These are phyloP conservation scores for Seminavis robusta DNA, from an alignment of 108 stramenopile genomes.

Conservation along the genomic window DNA sequence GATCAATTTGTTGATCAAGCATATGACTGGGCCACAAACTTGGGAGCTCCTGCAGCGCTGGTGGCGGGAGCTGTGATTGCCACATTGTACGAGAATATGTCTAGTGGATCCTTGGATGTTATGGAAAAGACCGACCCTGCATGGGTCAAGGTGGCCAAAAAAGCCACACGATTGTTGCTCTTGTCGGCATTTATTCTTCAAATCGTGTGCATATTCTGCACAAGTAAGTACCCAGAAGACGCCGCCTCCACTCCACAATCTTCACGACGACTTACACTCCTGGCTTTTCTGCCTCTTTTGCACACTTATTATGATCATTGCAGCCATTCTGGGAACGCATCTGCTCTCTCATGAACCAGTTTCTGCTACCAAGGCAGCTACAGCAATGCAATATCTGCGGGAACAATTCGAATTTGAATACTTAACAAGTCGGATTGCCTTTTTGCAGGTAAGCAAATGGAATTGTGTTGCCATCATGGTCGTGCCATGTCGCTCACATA, in stretches of 20 bases:
- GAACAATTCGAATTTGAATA: conserved; percentile 33
- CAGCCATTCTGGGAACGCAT: no score
- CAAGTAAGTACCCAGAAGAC: no score
- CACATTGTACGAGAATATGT: conserved; percentile 12
- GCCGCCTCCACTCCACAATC: no score
- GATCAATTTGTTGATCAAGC: conserved; percentile 1
- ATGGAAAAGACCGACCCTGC: conserved; percentile 2
- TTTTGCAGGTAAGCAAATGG: no score
- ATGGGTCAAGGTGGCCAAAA: conserved; percentile 14
- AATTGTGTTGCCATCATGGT: no score
- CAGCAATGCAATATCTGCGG: conserved; percentile 5
- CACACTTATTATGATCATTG: no score
- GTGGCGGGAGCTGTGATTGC: conserved; percentile 42
- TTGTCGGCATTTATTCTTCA: conserved; percentile 21
- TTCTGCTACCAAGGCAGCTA: conserved; percentile 2
- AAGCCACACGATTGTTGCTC: conserved; percentile 12
- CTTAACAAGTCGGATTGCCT: conserved; percentile 18
- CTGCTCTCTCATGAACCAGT: background rate
- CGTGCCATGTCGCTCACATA: no score
- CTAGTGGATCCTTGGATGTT: conserved; percentile 4
- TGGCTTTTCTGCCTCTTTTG: no score
- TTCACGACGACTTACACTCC: no score
- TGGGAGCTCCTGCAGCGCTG: conserved; percentile 34
- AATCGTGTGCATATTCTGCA: conserved; percentile 25
- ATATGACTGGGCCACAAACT: conserved; percentile 24